Evolutionary conservation across 2,329 filamentous ascomycete genomes (phyloP), one percentile per base, ranked within the genome.

Genomic region (Fusarium drepaniforme): DNA sequence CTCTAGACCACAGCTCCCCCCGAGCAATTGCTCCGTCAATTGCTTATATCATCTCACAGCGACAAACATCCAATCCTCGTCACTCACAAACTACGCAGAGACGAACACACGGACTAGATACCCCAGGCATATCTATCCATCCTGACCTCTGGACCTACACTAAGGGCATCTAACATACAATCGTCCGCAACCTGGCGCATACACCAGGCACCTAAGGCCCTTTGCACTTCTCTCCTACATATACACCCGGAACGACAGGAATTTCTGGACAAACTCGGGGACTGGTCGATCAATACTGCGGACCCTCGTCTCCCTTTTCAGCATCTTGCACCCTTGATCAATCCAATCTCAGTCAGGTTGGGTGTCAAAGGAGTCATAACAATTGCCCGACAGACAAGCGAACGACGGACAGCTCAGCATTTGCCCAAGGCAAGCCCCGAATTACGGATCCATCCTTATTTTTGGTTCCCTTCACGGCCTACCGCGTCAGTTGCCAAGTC

Each of bases 371-470:
- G 60, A 60, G 25, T 53, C 44, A 72, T 64, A 49, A 62, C 57
- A 74, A 66, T 67, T 75, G 73, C 75, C 73, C 73, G 73, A 73
- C 72, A 64, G 68, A 61, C 69, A 59, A 70, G 30, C 61, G 28
- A 42, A 56, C 59, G 35, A 61, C 68, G 70, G 62, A 73, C 73
- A 75, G 63, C 73, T 75, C 73, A 75, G 56, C 72, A 65, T 57
- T 40, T 57, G 46, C 63, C 44, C 68, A 61, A 67, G 70, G 53
- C 72, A 64, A 53, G 64, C 62, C 64, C 58, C 49, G 61, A 53
- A 72, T 53, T 64, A 67, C 72, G 62, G 56, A 64, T 60, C 66
- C 68, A 60, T 72, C 56, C 30, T 44, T 42, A 49, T 61, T 38
- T 44, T 72, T 57, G 40, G 68, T 56, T 49, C 64, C 66, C 51